phyloP scores from a whole-genome alignment of 1,284 basidiomycete species.

The Phenoliferia sp. region DNA sequence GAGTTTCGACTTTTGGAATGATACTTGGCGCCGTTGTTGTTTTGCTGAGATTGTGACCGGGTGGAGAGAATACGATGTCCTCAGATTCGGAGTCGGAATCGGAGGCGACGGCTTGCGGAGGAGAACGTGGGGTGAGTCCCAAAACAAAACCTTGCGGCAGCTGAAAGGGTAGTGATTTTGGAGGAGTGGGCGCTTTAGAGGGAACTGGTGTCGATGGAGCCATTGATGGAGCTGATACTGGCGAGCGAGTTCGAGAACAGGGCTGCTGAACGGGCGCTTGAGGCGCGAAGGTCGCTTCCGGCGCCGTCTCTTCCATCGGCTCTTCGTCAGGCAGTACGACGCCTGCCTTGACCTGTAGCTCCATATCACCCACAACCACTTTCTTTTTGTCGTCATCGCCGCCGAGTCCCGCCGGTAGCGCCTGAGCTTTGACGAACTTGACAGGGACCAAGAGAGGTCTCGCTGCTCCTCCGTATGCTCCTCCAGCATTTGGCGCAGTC shows the following conservation, averaged over 20 bases:
- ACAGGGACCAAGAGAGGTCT: conserved; percentile 30
- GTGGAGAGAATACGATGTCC: background rate
- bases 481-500: too few species aligned
- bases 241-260: conserved; percentile 2
- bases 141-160: background rate
- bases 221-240: too few species aligned
- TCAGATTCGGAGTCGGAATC: background rate
- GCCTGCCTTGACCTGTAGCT: background rate
- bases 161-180: too few species aligned
- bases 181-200: too few species aligned
- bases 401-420: conserved; percentile 10
- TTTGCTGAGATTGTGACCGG: background rate
- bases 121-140: background rate
- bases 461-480: too few species aligned
- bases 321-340: background rate
- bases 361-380: background rate
- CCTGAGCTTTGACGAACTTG: conserved; percentile 23
- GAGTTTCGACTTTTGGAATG: background rate
- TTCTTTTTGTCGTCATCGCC: conserved; percentile 2
- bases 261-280: background rate
- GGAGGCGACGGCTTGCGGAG: background rate
- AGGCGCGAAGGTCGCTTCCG: background rate
- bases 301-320: background rate
- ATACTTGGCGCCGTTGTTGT: background rate
- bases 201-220: too few species aligned